Evolutionary conservation across 2,329 filamentous ascomycete genomes (phyloP), one percentile per base, ranked within the genome.

Genomic region (Xylaria sp.): DNA sequence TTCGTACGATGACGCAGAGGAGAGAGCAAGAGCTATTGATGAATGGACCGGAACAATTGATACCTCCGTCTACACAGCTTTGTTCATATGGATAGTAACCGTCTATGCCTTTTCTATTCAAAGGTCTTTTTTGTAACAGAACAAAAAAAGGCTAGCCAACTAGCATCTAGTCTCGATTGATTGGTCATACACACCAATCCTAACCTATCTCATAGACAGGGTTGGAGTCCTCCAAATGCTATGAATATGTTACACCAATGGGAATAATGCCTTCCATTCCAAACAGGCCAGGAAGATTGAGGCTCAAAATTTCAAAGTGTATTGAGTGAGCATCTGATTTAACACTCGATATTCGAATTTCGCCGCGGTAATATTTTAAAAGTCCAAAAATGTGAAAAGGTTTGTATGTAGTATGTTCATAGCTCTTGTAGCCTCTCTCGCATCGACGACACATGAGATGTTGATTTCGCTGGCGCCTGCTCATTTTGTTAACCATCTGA

Each of bases 351-450:
- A 13, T 44, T 41, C 10, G 23, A 39, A 44, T 39, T n/a, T 13
- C 51, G 23, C 52, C 23, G 15, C 57, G 28, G 69, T 81, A 2
- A 44, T 44, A 94, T 71, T 98, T 94, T 77, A 98, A 86, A 82
- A 94, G 71, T 98, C 94, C 77, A 98, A 86, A 82, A 98, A 98
- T 1, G 94, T 98, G 80, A 99, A 98, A 66, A 99, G 88, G 83
- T 94, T 95, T 23, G 96, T 98, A 80, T 99, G 96, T 73, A 99
- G 87, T 77, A 98, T 94, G 79, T 97, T 98, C 86, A 99, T 92
- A 39, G 96, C 96, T 74, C 96, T 90, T 74, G 94, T 94, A 25
- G 96, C 94, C 78, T 98, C 94, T 73, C 91, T 87, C 74, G 94
- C 93, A 76, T 97, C 94, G 79, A 99, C 97, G 55, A 99, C 96